Evolutionary conservation across 768 basidiomycete genomes (phyloP), one percentile per base, ranked within the genome.

Genomic region (Hericium alpestre): DNA sequence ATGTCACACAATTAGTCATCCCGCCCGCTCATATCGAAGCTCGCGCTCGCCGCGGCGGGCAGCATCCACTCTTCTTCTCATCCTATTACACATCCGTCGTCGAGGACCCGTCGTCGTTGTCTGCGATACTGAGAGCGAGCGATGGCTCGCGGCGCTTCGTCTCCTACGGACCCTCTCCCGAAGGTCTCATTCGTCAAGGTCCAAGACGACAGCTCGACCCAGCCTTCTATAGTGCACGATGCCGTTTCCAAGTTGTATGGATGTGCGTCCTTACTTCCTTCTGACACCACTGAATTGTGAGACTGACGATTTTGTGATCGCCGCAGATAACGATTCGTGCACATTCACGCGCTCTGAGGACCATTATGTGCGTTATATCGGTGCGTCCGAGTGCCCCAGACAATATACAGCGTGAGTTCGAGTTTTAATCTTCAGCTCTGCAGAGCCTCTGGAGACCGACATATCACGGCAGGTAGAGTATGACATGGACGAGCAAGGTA

Each of bases 401-500:
- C 32, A 32, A 10, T 10, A 32, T 10, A 10, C 8, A 10, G 32
- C 13, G 43, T 10, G 8, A 5, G 6, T 37, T 4, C 15, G n/a
- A 20, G 18, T 18, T 9, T 47, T 56, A 47, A 59, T n/a, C 12
- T 56, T 53, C 25, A n/a, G 54, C 38, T 50, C 50, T 25, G 22
- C 65, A 91, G 93, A 96, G 65, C 95, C 95, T 0, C 74, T 96
- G 62, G 95, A 99, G 67, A 83, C 82, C 50, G 96, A 99, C 62
- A 80, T 98, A 16, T 87, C 87, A 7, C 81, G 82, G 40, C 93
- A 95, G 63, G 95, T 99, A 22, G 96, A 98, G 70, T 99, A 99
- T 75, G 96, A 98, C 67, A 98, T 99, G 93, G 96, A 98, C 66
- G 96, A 97, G 67, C 94, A 97, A 82, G 94, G 93, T 87, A 39